phyloP scores from a whole-genome alignment of 257 asterid genomes.

The Primulina huaijiensis region DNA sequence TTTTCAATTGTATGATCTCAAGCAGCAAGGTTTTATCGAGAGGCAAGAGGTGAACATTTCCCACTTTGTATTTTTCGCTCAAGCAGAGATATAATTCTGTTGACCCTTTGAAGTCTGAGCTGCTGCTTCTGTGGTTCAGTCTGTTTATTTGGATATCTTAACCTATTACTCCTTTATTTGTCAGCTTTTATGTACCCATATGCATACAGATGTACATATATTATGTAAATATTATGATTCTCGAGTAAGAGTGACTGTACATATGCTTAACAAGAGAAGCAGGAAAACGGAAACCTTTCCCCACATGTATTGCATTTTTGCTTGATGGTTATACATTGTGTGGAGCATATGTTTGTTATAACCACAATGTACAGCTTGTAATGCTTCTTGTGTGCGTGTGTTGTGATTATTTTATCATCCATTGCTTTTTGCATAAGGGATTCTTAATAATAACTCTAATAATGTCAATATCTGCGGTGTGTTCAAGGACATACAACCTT shows the following conservation, averaged over 20 bases:
- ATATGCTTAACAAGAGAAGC: background rate
- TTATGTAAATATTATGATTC: no score
- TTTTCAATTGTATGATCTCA: slow-evolving; percentile 96
- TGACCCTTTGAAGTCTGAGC: slow-evolving; percentile 10
- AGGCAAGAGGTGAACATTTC: slow-evolving; percentile 81
- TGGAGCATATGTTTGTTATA: no score
- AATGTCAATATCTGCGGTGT: no score
- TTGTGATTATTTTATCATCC: background rate
- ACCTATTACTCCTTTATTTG: background rate
- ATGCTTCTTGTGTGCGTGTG: background rate
- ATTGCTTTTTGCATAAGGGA: no score
- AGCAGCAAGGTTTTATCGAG: slow-evolving; percentile 97
- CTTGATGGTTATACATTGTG: no score
- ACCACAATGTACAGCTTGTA: background rate
- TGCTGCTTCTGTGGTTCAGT: background rate
- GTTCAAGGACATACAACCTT: no score
- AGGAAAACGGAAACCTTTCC: no score
- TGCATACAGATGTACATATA: background rate
- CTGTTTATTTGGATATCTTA: background rate
- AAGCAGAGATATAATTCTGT: background rate
- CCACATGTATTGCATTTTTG: background rate
- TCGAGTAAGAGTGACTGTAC: background rate
- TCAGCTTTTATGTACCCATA: background rate
- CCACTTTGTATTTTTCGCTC: background rate
- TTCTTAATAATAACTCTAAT: background rate